Evolutionary conservation across 1,284 basidiomycete species (phyloP), one percentile per base, ranked within the genome.

Genomic region (Leccinum variabile): DNA sequence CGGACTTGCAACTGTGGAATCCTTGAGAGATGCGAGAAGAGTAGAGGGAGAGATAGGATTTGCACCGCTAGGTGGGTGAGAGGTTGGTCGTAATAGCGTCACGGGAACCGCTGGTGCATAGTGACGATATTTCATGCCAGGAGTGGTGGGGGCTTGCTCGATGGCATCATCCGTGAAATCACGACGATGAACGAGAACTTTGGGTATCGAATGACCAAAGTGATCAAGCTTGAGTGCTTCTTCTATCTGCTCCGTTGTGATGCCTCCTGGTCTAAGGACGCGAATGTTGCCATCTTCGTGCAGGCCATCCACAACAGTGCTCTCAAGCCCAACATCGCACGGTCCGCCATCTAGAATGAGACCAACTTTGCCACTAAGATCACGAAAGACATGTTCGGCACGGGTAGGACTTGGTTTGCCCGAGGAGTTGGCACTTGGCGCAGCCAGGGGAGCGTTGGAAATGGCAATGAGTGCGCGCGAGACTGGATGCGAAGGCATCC

Each of bases 101-200:
- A 96, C 91, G 2, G 94, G 93, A 11, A 94, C 87, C 1, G 87
- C 81, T 1, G 97, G 97, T 30, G 95, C 92, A 75, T 99, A 99
- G 78, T 99, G 97, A 58, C 92, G 85, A 76, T 99, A 99, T 78
- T 99, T 99, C 96, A 98, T 98, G n/a, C 97, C 97, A 0, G 97
- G 97, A 0, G 97, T 99, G 1, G 94, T 96, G 2, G 97, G 97
- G 1, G 88, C 85, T 55, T 81, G 80, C 72, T 92, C 90, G 63
- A 91, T 79, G 22, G 75, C 76, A 54, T 83, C 80, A 68, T 91
- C 90, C 37, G 76, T 69, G 70, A 88, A 94, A 74, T 94, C 91
- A 22, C 91, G 84, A 59, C 83, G 80, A 70, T 93, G 88, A 8
- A 94, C 91, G 54, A 93, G 78, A 25, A 94, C 89, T 28, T 76